phyloP scores from a whole-genome alignment of 1,284 basidiomycete species.

The Anthracocystis walkeri region DNA sequence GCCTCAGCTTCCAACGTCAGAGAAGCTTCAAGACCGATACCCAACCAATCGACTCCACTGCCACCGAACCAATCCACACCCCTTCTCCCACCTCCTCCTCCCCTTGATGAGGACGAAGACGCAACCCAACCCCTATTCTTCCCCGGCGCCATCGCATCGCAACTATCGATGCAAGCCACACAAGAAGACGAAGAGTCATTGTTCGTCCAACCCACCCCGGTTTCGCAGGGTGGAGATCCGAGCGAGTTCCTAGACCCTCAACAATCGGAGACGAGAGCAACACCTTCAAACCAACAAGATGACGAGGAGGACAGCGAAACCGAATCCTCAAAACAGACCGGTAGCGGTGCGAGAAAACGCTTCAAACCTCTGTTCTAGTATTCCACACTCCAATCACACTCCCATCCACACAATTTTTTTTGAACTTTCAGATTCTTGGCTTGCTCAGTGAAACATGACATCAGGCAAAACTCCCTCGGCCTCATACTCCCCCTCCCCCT shows the following conservation, averaged over 20 bases:
- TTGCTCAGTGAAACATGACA: slow-evolving; percentile 30
- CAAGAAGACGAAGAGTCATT: too few relatives aligned
- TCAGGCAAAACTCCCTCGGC: slow-evolving; percentile 43
- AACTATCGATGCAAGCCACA: slow-evolving; percentile 15
- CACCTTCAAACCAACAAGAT: background rate
- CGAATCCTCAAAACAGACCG: background rate
- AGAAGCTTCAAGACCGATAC: background rate
- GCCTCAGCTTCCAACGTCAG: too few relatives aligned
- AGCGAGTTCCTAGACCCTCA: slow-evolving; percentile 16
- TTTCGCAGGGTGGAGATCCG: slow-evolving; percentile 35
- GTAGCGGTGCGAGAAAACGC: slow-evolving; percentile 15
- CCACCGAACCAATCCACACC: slow-evolving; percentile 19
- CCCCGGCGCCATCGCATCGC: slow-evolving; percentile 24
- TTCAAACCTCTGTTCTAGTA: slow-evolving; percentile 37
- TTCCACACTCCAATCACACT: background rate
- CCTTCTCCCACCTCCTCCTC: background rate
- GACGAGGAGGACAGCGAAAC: slow-evolving; percentile 10
- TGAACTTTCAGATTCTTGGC: too few relatives aligned
- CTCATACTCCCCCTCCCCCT: slow-evolving; percentile 1
- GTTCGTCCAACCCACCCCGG: slow-evolving; percentile 28
- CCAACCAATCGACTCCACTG: slow-evolving; percentile 14
- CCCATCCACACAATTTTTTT: too few relatives aligned
- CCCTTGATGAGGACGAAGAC: slow-evolving; percentile 3
- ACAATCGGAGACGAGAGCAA: background rate
- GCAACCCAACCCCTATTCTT: slow-evolving; percentile 42